These are phyloP conservation scores for Phoma sp. DNA, from an alignment of 2,329 filamentous ascomycete species.

Conservation along the genomic window DNA sequence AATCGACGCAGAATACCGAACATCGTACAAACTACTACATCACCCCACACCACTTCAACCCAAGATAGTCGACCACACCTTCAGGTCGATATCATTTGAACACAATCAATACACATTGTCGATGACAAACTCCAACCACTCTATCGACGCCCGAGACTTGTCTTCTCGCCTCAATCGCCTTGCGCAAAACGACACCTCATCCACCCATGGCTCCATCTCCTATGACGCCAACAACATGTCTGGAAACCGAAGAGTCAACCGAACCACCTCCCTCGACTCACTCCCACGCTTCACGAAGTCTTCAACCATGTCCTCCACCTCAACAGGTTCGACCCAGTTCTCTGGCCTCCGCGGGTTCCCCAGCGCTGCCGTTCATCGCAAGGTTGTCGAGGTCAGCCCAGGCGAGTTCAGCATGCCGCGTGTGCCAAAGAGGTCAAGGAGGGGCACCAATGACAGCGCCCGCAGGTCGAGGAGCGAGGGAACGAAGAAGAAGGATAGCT, in stretches of 20 bases:
- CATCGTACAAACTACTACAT: neutral
- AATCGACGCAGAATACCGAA: neutral
- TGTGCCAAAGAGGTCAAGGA: constrained; percentile 24
- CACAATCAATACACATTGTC: constrained; percentile 20
- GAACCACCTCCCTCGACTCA: constrained; percentile 42
- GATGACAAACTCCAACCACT: constrained; percentile 41
- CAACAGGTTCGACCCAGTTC: constrained; percentile 21
- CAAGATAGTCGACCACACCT: constrained; percentile 4
- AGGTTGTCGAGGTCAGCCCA: constrained; percentile 28
- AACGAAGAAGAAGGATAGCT: constrained; percentile 21
- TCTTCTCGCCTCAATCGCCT: constrained; percentile 29
- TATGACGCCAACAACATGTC: constrained; percentile 25
- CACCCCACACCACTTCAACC: neutral
- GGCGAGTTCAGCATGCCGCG: constrained; percentile 43
- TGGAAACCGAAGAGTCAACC: constrained; percentile 25
- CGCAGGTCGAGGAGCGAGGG: constrained; percentile 20
- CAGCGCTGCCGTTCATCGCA: constrained; percentile 19
- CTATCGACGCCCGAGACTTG: constrained; percentile 38
- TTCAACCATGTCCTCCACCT: constrained; percentile 36
- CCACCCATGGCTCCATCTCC: constrained; percentile 9
- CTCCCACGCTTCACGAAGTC: constrained; percentile 35
- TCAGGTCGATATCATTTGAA: constrained; percentile 3
- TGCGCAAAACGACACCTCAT: constrained; percentile 17
- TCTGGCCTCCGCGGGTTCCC: constrained; percentile 25
- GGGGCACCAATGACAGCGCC: constrained; percentile 25